Evolutionary conservation across 2,329 filamentous ascomycete species (phyloP).

Genomic region (Mycosphaerelloides madeirae): DNA sequence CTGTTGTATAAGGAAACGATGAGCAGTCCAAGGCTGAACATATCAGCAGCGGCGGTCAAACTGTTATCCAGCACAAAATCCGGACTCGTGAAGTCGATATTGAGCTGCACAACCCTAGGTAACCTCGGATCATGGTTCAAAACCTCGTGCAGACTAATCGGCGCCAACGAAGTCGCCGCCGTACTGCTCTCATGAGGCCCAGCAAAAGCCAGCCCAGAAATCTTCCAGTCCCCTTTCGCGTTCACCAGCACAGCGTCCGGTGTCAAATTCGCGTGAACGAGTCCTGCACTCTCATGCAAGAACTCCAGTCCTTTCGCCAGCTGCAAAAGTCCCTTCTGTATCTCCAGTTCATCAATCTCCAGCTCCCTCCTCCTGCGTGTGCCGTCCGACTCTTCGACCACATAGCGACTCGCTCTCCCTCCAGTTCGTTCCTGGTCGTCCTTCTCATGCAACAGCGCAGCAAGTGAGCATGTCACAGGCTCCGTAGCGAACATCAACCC

Average conservation of each 20-base stretch:
- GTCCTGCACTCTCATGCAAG: conserved; percentile 85
- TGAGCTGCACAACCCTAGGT: conserved; percentile 76
- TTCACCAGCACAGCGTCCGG: conserved; percentile 93
- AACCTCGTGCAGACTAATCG: conserved; percentile 76
- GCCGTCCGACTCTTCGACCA: conserved; percentile 73
- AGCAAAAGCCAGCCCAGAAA: conserved; percentile 88
- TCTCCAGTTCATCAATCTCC: conserved; percentile 94
- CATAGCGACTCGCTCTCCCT: conserved; percentile 70
- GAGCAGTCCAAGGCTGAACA: conserved; percentile 88
- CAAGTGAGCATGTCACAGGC: conserved; percentile 80
- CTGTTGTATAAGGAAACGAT: conserved; percentile 90
- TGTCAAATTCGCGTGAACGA: conserved; percentile 91
- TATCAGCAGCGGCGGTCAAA: conserved; percentile 76
- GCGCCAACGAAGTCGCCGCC: conserved; percentile 61
- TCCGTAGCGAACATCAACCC: conserved; percentile 96
- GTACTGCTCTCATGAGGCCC: conserved; percentile 72
- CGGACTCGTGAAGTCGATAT: conserved; percentile 88
- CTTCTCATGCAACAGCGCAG: conserved; percentile 77
- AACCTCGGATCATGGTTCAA: conserved; percentile 81
- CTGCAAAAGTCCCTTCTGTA: conserved; percentile 92
- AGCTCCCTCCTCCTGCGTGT: conserved; percentile 67
- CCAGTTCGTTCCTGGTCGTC: conserved; percentile 70
- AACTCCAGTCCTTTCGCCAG: conserved; percentile 93
- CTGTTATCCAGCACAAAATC: conserved; percentile 93
- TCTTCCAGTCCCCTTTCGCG: conserved; percentile 97